A percentile compares a stretch with the other conserved stretches of the same genome.
These are phyloP conservation scores for Mucor ambiguus DNA, from an alignment of 371 early-diverging fungal species.

Conservation along the genomic window DNA sequence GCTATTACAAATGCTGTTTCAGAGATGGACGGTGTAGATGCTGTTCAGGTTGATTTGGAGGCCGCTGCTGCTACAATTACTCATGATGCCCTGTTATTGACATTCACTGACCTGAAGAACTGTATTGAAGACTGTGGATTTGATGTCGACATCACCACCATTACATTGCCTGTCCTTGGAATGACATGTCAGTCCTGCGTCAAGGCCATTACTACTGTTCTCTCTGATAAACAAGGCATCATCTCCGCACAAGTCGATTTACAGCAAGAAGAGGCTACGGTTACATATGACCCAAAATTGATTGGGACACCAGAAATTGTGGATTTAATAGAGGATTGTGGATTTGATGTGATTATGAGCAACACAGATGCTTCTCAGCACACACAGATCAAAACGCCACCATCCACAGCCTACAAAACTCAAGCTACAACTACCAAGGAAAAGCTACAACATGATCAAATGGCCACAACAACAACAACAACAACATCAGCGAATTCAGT, in stretches of 20 bases:
- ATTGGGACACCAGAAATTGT: constrained; percentile 22
- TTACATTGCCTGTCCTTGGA: constrained; percentile 62
- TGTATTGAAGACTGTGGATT: constrained; percentile 45
- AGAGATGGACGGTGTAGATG: constrained; percentile 32
- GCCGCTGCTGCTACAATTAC: constrained; percentile 38
- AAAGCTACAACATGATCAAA: constrained; percentile 60
- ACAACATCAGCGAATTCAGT: background rate
- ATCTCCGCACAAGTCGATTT: constrained; percentile 44
- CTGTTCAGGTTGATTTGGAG: constrained; percentile 41
- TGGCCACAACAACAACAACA: constrained; percentile 38
- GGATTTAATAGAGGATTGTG: constrained; percentile 46
- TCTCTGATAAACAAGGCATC: constrained; percentile 21
- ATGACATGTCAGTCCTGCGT: constrained; percentile 92
- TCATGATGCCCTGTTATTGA: constrained; percentile 21
- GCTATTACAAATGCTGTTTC: constrained; percentile 42
- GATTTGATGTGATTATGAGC: constrained; percentile 29
- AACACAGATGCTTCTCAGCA: background rate
- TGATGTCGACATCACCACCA: constrained; percentile 24
- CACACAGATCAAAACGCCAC: background rate
- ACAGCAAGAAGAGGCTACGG: constrained; percentile 47
- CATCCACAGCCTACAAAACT: constrained; percentile 56
- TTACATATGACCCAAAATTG: constrained; percentile 22
- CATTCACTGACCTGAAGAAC: constrained; percentile 34
- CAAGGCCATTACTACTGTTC: constrained; percentile 54
- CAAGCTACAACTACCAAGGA: background rate